Evolutionary conservation across 441 rosid species (phyloP), one percentile per base, ranked within the genome.

Genomic region (Arabidopsis lyrata): DNA sequence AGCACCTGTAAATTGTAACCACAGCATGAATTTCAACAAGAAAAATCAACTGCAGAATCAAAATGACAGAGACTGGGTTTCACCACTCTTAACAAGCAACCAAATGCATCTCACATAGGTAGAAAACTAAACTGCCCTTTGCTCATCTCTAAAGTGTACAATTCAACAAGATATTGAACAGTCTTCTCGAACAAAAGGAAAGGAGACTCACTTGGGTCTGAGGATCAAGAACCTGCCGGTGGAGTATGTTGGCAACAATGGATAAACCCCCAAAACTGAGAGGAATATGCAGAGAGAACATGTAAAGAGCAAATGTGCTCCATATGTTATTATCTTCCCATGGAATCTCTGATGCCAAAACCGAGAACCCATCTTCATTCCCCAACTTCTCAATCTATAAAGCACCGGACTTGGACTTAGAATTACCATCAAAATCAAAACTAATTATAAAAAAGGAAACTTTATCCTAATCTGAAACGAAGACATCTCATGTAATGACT

Each of bases 261-360:
- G 98, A 90, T 58, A 90, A 81, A 70, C 98, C 98, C 31, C 96
- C 93, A 78, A 82, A 78, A 71, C 97, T 88, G 76, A 90, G 82
- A 82, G 97, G 96, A 60, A 91, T 84, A 50, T 94, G 98, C 50
- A 91, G 81, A 81, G 83, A 85, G 85, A 90, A 85, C 86, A 94
- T 79, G 78, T 91, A 94, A 39, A 86, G 41, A 38, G 82, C 87
- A 81, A 91, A 77, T 8, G 89, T 91, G 82, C 86, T 87, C 98
- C 97, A 94, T 56, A 71, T 27, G 70, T 66, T 72, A 10, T 80
- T 82, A 8, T 70, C 76, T 49, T 86, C 90, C 97, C 97, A 94
- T 66, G 95, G 93, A 77, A 73, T 74, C 20, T 86, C 87, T 9
- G 85, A 66, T 70, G 78, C 72, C 74, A 90, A 83, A 50, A 74